phyloP scores from a whole-genome alignment of 345 rosid genomes.

The Trapa bicornis region DNA sequence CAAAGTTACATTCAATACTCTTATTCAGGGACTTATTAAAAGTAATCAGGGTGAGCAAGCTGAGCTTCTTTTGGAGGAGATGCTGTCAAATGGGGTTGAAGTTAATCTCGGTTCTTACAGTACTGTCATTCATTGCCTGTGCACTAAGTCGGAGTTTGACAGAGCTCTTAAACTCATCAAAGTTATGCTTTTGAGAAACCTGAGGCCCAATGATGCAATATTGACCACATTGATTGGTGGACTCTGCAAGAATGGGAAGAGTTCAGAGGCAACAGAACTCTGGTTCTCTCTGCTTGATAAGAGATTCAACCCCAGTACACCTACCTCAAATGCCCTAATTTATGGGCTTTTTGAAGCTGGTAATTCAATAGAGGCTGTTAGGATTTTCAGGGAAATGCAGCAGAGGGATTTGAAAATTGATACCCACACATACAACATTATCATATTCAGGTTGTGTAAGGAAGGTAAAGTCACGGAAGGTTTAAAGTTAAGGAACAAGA shows the following conservation, averaged over 20 bases:
- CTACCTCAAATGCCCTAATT: slow-evolving; percentile 68
- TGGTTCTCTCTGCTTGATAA: slow-evolving; percentile 39
- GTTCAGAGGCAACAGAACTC: slow-evolving; percentile 44
- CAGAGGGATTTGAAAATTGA: slow-evolving; percentile 39
- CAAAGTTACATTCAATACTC: slow-evolving; percentile 55
- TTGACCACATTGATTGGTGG: slow-evolving; percentile 48
- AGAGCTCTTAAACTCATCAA: slow-evolving; percentile 33
- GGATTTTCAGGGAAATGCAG: slow-evolving; percentile 43
- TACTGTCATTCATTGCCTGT: slow-evolving; percentile 45
- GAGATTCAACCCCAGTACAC: slow-evolving; percentile 30
- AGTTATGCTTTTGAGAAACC: slow-evolving; percentile 52
- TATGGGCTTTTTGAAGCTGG: slow-evolving; percentile 60
- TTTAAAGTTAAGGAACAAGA: slow-evolving; percentile 47
- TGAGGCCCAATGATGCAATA: slow-evolving; percentile 53
- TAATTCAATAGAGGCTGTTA: slow-evolving; percentile 38
- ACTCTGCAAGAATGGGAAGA: slow-evolving; percentile 47
- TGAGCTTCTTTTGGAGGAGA: slow-evolving; percentile 43
- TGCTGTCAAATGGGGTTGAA: slow-evolving; percentile 38
- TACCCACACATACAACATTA: slow-evolving; percentile 44
- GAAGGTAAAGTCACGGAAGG: slow-evolving; percentile 41
- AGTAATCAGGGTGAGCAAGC: slow-evolving; percentile 37
- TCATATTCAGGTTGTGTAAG: slow-evolving; percentile 44
- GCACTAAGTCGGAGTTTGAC: slow-evolving; percentile 33
- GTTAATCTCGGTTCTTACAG: slow-evolving; percentile 42
- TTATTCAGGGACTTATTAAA: slow-evolving; percentile 49